Base-by-base conservation (phyloP, 2,329 filamentous ascomycete species). In the Kalaharituber pfeilii region DNA sequence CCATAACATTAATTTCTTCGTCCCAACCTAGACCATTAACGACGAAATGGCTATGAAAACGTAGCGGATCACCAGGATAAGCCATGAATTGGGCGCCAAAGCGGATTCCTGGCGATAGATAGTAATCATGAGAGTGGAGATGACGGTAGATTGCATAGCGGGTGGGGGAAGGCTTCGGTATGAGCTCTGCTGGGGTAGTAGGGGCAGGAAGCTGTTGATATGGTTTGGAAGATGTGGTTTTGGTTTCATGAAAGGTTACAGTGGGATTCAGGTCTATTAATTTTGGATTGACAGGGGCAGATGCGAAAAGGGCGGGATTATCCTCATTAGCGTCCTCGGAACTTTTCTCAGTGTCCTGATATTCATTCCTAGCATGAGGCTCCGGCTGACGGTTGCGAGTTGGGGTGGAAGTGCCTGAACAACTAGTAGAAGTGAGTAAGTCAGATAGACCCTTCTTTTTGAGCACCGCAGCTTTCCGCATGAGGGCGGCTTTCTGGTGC, bases 71-170 rank as follows among this genome's bases (percentile, higher is more conserved):
- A 47, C 91, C 91, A 0, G 91, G 91, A 64, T 98, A 98, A 4
- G 93, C 86, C 62, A 87, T 86, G 69, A 94, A 95, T 65, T 91
- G 80, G 63, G 88, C 93, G 25, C 91, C 91, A 65, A 98, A 98
- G 25, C 91, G 84, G 52, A 98, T 75, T 7, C 91, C 91, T 1
- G 91, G 91, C 53, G 87, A 88, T 65, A 91, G 80, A 70, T 83
- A 96, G 69, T 89, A 95, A 50, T 83, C 84, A 18, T 76, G 73
- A 6, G 75, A 73, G 65, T 95, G 85, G 25, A 98, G 72, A 66
- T 91, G 81, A 30, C 78, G 79, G 69, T 86, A 94, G 22, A 96
- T 72, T 2, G 85, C 79, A 62, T 86, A 88, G 1, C 79, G 80
- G 18, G 69, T 68, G 2, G 76, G 70, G 3, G 69, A 69, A 15